Evolutionary conservation across 78 protist species (phyloP).

Genomic region (Monocercomonoides exilis): DNA sequence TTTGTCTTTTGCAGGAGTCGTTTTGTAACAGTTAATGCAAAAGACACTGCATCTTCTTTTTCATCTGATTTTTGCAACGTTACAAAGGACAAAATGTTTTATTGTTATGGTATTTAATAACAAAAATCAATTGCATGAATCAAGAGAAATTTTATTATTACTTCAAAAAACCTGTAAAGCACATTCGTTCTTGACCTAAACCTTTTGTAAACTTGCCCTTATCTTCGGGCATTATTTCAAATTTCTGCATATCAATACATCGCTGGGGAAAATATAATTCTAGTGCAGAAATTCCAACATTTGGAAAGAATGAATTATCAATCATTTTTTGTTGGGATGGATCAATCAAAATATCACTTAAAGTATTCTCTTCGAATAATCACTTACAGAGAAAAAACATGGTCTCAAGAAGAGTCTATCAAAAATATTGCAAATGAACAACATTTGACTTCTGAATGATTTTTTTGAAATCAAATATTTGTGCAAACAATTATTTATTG

Average conservation of each 20-base stretch:
- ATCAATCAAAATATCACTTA: no score
- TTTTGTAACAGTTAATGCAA: slow-evolving; percentile 54
- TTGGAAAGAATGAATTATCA: neutral
- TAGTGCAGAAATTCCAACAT: slow-evolving; percentile 77
- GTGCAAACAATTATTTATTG: no score
- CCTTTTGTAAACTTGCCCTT: slow-evolving; percentile 88
- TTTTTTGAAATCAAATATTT: no score
- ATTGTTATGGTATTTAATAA: neutral
- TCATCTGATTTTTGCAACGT: slow-evolving; percentile 7
- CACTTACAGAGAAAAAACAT: no score
- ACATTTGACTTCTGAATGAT: no score
- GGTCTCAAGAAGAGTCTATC: no score
- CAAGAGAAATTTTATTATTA: neutral
- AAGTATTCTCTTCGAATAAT: no score
- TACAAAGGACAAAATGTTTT: neutral
- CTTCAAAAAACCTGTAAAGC: neutral
- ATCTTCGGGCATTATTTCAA: slow-evolving; percentile 55
- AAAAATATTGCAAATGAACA: no score
- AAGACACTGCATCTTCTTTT: slow-evolving; percentile 81
- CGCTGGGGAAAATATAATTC: slow-evolving; percentile 78
- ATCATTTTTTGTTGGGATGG: no score
- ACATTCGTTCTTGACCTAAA: slow-evolving; percentile 45
- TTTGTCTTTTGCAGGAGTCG: slow-evolving; percentile 53
- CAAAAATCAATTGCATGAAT: neutral
- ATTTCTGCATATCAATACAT: slow-evolving; percentile 60